Base-by-base conservation (phyloP, 1,284 basidiomycete genomes). In the Ustilago tritici region DNA sequence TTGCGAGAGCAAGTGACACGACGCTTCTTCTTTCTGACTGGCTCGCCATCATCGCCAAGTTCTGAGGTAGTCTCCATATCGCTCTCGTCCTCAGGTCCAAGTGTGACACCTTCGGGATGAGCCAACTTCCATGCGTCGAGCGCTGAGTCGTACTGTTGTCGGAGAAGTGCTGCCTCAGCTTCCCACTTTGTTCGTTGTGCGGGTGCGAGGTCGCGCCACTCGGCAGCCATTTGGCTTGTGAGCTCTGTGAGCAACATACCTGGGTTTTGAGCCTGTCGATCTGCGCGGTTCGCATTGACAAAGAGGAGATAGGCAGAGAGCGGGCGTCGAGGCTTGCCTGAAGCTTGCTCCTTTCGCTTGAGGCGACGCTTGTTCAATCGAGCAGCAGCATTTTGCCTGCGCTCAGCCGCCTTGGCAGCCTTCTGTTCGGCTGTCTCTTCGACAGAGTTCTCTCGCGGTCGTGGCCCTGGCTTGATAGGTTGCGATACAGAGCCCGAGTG, bases 61-160 rank as follows among this genome's bases (percentile, higher is more conserved):
- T 80, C 76, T 28, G 70, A 74, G 0, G 58, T 70, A 32, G 69
- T 80, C 58, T 77, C 78, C 65, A 73, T 73, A 47, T 67, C 70
- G 56, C 67, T 79, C 47, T 80, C 78, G 28, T 76, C 70, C 32
- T 75, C 71, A 2, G 70, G 60, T 6, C 65, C 67, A 3, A 77
- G 59, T 32, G 61, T 15, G n/a, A 79, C 67, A 4, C 76, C 76
- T 2, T 79, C 56, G 0, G 70, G 71, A 54, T 74, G 60, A 15
- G 57, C 59, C 4, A 61, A 46, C 46, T 61, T 74, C 78, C 78
- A 79, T 7, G 65, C 55, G 2, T 67, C 64, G 35, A 74, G 70
- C 7, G 56, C 68, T 10, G 49, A n/a, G 12, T 76, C 66, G 38
- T 78, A 80, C 50, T 74, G 67, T 62, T 70, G 58, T 12, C 63